Evolutionary conservation across 768 basidiomycete genomes (phyloP).

Genomic region (Kwoniella sp.): DNA sequence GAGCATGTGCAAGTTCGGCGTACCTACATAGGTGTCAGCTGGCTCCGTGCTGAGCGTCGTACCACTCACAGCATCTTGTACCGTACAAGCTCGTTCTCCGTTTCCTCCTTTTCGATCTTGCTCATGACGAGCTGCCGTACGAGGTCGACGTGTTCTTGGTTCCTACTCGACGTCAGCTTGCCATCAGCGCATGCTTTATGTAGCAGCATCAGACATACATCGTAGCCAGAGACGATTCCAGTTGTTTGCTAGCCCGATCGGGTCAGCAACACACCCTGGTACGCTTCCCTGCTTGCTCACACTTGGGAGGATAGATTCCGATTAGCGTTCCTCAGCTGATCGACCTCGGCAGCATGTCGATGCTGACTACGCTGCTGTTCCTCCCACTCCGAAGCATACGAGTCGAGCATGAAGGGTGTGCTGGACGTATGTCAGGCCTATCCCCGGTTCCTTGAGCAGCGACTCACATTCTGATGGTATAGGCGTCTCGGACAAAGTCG

Average conservation of each 20-base stretch:
- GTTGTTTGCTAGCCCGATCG: slow-evolving; percentile 65
- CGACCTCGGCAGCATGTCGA: slow-evolving; percentile 78
- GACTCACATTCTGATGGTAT: slow-evolving; percentile 65
- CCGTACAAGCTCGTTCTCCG: slow-evolving; percentile 87
- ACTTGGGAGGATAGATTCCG: slow-evolving; percentile 70
- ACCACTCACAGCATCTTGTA: slow-evolving; percentile 79
- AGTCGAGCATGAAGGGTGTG: slow-evolving; percentile 93
- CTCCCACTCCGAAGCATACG: slow-evolving; percentile 81
- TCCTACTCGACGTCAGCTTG: slow-evolving; percentile 51
- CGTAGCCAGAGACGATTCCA: slow-evolving; percentile 67
- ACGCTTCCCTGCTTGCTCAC: slow-evolving; percentile 59
- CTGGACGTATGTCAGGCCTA: slow-evolving; percentile 20
- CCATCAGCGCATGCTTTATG: neutral
- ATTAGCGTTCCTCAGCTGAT: slow-evolving; percentile 74
- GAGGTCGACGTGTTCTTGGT: slow-evolving; percentile 49
- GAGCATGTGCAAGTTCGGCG: slow-evolving; percentile 74
- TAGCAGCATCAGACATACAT: slow-evolving; percentile 30
- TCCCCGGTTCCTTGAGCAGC: neutral
- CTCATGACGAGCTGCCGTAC: slow-evolving; percentile 80
- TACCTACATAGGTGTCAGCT: slow-evolving; percentile 53
- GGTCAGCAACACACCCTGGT: too few species aligned
- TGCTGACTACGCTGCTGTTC: slow-evolving; percentile 72
- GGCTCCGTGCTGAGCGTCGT: too few species aligned
- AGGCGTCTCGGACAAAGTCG: slow-evolving; percentile 81
- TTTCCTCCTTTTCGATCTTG: slow-evolving; percentile 81